Evolutionary conservation across 2,329 filamentous ascomycete species (phyloP).

Genomic region (Monilinia polystroma): DNA sequence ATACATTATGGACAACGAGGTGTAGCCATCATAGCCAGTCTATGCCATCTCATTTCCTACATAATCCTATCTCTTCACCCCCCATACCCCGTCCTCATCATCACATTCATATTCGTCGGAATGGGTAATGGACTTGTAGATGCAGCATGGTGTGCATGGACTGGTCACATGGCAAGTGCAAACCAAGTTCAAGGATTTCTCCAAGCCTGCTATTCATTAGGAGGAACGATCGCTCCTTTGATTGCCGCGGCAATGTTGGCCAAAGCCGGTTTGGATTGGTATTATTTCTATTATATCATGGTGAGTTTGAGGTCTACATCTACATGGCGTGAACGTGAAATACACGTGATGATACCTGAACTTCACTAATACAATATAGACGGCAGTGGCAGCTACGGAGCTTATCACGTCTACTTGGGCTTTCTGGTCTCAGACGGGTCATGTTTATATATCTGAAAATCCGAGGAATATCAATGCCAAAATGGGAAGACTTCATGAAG

Average conservation of each 20-base stretch:
- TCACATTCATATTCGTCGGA: conserved; percentile 64
- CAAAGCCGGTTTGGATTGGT: conserved; percentile 63
- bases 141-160: conserved; percentile 58
- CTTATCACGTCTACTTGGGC: conserved; percentile 50
- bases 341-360: not conserved
- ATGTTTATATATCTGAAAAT: conserved; percentile 51
- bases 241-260: conserved; percentile 54
- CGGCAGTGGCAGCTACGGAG: conserved; percentile 57
- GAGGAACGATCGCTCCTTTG: conserved; percentile 64
- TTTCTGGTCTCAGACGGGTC: conserved; percentile 63
- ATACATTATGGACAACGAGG: conserved; percentile 61
- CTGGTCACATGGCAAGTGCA: conserved; percentile 64
- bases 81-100: conserved; percentile 64
- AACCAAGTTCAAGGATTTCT: conserved; percentile 74
- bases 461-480: conserved; percentile 46
- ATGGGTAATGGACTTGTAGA: conserved; percentile 70
- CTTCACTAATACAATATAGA: conserved; percentile 36
- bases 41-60: conserved; percentile 29
- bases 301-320: conserved; percentile 43
- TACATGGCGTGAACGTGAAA: not conserved
- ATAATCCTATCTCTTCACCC: conserved; percentile 60
- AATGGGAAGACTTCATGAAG: conserved; percentile 34
- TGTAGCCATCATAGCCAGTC: conserved; percentile 36
- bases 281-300: conserved; percentile 75
- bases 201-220: conserved; percentile 70